Base-by-base conservation (phyloP, 2,329 filamentous ascomycete species). In the Colletotrichum sp. region DNA sequence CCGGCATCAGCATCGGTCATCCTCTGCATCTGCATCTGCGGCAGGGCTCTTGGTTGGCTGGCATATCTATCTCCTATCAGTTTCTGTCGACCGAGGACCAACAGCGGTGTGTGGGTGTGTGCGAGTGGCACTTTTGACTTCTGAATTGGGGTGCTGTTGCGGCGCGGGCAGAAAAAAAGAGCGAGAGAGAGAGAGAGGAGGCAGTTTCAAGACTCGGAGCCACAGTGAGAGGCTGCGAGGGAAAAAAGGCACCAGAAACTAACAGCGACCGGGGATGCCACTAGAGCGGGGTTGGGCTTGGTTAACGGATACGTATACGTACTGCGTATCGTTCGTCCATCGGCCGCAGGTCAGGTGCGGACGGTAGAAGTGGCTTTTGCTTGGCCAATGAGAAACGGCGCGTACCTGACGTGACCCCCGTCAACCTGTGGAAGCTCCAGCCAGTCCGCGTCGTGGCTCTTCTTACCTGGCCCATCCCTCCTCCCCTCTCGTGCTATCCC, bases 331-430 rank as follows among this genome's bases (percentile, higher is more conserved):
- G 13, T 19, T 44, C 57, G 66, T 59, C 63, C 63, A 69, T 76
- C 70, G 73, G 73, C 63, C 55, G 64, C 73, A 76, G 70, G 69
- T 69, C 39, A 44, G 39, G 39, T 44, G 69, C 73, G 57, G 72
- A 76, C 73, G 69, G 70, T 69, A 49, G 19, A 39, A 63, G 70
- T 69, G 73, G 73, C 73, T 73, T 73, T 64, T 36, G 19, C 12
- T 13, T 32, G 22, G 19, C 73, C 59, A 76, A 76, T 76, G 25
- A 73, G 29, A 12, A 32, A 11, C 15, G 34, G 57, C 29, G 59
- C 34, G 73, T 76, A 76, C 73, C 73, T 76, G 73, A 29, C 59
- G 29, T 52, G 59, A 65, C 64, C 70, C 71, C 57, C 61, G 27
- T 52, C 29, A 13, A 44, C 39, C 39, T n/a, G 39, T 44, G 39